Conservation (phyloP, 805 yeast species). For the Candida easanensis region DNA sequence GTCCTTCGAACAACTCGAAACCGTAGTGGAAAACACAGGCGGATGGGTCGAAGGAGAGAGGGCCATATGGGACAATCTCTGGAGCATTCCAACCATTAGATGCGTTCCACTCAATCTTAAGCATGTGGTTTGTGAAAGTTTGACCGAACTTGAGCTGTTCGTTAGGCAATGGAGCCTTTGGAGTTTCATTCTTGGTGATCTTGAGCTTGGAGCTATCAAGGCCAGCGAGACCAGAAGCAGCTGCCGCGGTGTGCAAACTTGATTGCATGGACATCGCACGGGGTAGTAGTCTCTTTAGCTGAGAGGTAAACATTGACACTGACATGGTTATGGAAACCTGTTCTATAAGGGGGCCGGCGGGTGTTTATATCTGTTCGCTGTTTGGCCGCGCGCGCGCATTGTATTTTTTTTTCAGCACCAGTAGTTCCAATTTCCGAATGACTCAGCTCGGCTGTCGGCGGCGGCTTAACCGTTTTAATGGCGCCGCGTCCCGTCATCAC, state of each 20-base stretch:
- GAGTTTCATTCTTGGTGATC: slow-evolving; percentile 44
- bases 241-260: slow-evolving; percentile 1
- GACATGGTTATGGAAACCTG: background rate
- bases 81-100: slow-evolving; percentile 87
- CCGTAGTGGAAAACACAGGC: slow-evolving; percentile 92
- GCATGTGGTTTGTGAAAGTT: slow-evolving; percentile 84
- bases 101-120: slow-evolving; percentile 78
- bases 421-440: too few species aligned
- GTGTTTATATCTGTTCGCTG: background rate
- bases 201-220: slow-evolving; percentile 54
- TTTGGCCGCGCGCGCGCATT: slow-evolving; percentile 1
- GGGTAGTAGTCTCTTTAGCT: slow-evolving; percentile 6
- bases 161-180: slow-evolving; percentile 55
- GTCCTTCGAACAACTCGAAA: slow-evolving; percentile 92
- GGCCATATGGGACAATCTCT: slow-evolving; percentile 80
- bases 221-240: slow-evolving; percentile 31
- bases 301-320: slow-evolving; percentile 1
- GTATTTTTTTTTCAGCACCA: background rate
- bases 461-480: background rate
- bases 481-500: too few species aligned
- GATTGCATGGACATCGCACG: slow-evolving; percentile 14
- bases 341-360: background rate
- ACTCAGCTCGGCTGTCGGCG: slow-evolving; percentile 3
- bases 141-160: slow-evolving; percentile 69
- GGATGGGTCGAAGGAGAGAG: slow-evolving; percentile 78